Evolutionary conservation across 768 basidiomycete species (phyloP).

Genomic region (Boletus fagicola): DNA sequence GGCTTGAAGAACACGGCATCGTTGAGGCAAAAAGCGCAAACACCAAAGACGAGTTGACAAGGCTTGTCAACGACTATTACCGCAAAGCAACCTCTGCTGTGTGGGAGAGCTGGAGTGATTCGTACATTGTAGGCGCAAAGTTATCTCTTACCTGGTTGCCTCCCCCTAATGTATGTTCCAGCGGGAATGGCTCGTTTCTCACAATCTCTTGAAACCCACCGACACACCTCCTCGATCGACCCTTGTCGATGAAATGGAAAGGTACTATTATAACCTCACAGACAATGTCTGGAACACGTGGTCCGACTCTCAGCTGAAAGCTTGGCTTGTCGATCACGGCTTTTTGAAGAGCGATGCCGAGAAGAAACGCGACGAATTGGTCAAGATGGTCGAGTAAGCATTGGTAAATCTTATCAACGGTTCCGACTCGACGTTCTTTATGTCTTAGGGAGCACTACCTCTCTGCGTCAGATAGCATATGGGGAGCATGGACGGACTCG

Average conservation of each 20-base stretch:
- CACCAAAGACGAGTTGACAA: slow-evolving; percentile 64
- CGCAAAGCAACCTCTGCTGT: slow-evolving; percentile 57
- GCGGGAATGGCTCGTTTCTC: slow-evolving; percentile 82
- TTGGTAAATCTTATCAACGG: background rate
- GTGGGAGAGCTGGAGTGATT: slow-evolving; percentile 87
- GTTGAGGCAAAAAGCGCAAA: slow-evolving; percentile 54
- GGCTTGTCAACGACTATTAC: slow-evolving; percentile 68
- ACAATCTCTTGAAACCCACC: slow-evolving; percentile 66
- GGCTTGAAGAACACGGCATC: slow-evolving; percentile 73
- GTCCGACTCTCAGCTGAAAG: slow-evolving; percentile 73
- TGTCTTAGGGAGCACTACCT: slow-evolving; percentile 62
- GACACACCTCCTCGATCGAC: slow-evolving; percentile 52
- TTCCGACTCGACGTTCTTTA: background rate
- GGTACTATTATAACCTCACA: slow-evolving; percentile 67
- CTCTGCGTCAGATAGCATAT: slow-evolving; percentile 57
- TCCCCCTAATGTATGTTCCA: slow-evolving; percentile 26
- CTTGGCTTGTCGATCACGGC: slow-evolving; percentile 76
- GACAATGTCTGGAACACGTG: slow-evolving; percentile 64
- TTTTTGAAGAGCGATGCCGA: slow-evolving; percentile 72
- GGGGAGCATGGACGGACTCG: slow-evolving; percentile 69
- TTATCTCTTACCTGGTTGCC: background rate
- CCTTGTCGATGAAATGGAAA: slow-evolving; percentile 65
- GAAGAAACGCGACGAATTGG: slow-evolving; percentile 70
- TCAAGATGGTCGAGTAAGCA: slow-evolving; percentile 64
- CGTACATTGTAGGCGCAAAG: slow-evolving; percentile 59